phyloP scores from a whole-genome alignment of 192 early-diverging fungal genomes.

The Paraglomus brasilianum region DNA sequence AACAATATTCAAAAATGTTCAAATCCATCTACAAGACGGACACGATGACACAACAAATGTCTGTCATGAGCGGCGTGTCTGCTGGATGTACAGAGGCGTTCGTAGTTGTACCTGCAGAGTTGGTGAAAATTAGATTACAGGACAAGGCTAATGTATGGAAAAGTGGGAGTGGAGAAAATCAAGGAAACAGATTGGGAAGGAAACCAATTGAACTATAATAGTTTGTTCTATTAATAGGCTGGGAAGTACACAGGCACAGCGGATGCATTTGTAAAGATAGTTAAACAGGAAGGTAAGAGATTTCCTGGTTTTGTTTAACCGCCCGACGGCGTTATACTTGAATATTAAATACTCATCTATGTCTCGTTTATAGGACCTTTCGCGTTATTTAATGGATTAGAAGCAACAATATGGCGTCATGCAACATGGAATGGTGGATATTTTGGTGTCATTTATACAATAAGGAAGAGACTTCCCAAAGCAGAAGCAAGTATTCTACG shows the following conservation, averaged over 20 bases:
- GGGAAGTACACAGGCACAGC: slow-evolving; percentile 81
- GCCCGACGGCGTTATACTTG: neutral
- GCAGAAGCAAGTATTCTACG: slow-evolving; percentile 46
- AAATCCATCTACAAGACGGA: slow-evolving; percentile 69
- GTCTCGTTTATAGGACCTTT: slow-evolving; percentile 40
- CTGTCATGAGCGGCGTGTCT: slow-evolving; percentile 84
- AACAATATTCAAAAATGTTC: slow-evolving; percentile 73
- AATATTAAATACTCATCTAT: neutral
- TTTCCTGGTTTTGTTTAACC: neutral
- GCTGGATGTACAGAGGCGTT: slow-evolving; percentile 92
- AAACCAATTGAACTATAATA: neutral
- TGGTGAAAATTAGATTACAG: slow-evolving; percentile 96
- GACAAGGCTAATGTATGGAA: slow-evolving; percentile 75
- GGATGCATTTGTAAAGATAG: slow-evolving; percentile 80
- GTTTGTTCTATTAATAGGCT: slow-evolving; percentile 45
- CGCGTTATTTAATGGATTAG: slow-evolving; percentile 88
- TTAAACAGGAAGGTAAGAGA: slow-evolving; percentile 65
- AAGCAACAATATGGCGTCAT: slow-evolving; percentile 93
- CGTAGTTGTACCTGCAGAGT: slow-evolving; percentile 86
- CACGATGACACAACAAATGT: slow-evolving; percentile 71
- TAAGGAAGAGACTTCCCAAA: slow-evolving; percentile 77
- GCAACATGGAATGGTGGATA: slow-evolving; percentile 97
- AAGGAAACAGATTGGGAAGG: neutral
- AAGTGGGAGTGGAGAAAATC: neutral
- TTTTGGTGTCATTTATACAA: slow-evolving; percentile 80